Conservation (phyloP, 164 flowering plant genomes). For the Macadamia tetraphylla region DNA sequence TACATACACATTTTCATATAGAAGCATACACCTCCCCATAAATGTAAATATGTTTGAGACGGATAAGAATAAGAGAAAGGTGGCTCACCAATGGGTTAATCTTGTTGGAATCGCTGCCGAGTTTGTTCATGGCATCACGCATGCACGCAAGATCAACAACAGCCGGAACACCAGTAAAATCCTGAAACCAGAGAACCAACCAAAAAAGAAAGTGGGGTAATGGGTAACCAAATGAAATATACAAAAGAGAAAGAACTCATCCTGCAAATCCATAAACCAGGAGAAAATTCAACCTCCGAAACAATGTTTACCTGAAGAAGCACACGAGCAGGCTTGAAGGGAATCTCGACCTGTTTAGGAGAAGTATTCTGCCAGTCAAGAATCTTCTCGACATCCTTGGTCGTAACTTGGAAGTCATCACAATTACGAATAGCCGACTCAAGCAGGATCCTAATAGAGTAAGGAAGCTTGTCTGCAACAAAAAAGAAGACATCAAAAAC, state of each 20-base stretch:
- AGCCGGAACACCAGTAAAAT: conserved; percentile 97
- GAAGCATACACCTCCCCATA: background rate
- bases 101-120: conserved; percentile 81
- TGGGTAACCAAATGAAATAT: background rate
- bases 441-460: conserved; percentile 75
- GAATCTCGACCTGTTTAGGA: conserved; percentile 88
- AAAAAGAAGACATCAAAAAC: background rate
- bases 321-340: conserved; percentile 96
- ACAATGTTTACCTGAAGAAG: conserved; percentile 61
- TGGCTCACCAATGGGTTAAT: conserved; percentile 82
- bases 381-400: conserved; percentile 90
- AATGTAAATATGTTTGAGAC: background rate
- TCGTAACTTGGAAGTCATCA: conserved; percentile 85
- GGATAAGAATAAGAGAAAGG: background rate
- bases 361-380: conserved; percentile 83
- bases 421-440: conserved; percentile 91
- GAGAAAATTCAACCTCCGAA: background rate
- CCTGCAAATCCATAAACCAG: background rate
- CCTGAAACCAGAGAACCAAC: conserved; percentile 34
- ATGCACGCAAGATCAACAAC: conserved; percentile 96
- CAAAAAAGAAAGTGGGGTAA: no score
- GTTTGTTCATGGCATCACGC: conserved; percentile 97
- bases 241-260: background rate
- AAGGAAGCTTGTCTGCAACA: conserved; percentile 69
- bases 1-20: background rate